A percentile compares a stretch with the other conserved stretches of the same genome.
These are phyloP conservation scores for Zalerion maritima DNA, from an alignment of 495 filamentous ascomycete species.

Conservation along the genomic window DNA sequence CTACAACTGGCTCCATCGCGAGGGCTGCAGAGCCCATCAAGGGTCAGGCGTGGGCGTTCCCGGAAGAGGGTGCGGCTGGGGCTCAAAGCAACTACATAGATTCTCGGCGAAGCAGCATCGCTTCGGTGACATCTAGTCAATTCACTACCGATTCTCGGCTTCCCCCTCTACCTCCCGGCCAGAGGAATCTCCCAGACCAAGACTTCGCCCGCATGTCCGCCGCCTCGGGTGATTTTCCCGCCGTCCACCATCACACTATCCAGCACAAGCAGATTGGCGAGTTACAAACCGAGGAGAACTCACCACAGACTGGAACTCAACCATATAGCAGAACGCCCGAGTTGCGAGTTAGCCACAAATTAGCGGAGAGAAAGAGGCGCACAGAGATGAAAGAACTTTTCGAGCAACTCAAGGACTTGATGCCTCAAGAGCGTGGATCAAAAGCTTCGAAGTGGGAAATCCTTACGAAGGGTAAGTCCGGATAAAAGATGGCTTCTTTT, in stretches of 20 bases:
- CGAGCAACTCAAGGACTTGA: conserved; percentile 64
- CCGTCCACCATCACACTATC: conserved; percentile 58
- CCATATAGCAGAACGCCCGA: conserved; percentile 93
- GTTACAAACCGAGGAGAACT: conserved; percentile 43
- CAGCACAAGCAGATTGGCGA: conserved; percentile 58
- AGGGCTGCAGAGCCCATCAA: conserved; percentile 69
- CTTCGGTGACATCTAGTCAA: conserved; percentile 58
- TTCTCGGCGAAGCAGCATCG: conserved; percentile 57
- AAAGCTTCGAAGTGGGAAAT: conserved; percentile 99
- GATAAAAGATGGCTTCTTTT: conserved; percentile 15
- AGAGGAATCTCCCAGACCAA: conserved; percentile 11
- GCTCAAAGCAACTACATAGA: conserved; percentile 38
- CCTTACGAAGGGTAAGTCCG: conserved; percentile 72
- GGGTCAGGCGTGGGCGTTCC: conserved; percentile 71
- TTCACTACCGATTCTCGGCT: conserved; percentile 56
- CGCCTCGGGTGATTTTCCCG: conserved; percentile 22
- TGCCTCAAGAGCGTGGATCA: conserved; percentile 74
- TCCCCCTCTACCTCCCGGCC: conserved; percentile 32
- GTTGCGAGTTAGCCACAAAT: conserved; percentile 86
- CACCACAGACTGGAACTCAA: conserved; percentile 41
- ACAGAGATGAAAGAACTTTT: conserved; percentile 98
- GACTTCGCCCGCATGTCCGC: conserved; percentile 15
- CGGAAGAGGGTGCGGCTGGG: conserved; percentile 47
- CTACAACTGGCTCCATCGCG: conserved; percentile 61
- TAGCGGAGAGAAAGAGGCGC: conserved; percentile 87